Evolutionary conservation across 2,329 filamentous ascomycete species (phyloP), one percentile per base, ranked within the genome.

Genomic region (Monilinia laxa): DNA sequence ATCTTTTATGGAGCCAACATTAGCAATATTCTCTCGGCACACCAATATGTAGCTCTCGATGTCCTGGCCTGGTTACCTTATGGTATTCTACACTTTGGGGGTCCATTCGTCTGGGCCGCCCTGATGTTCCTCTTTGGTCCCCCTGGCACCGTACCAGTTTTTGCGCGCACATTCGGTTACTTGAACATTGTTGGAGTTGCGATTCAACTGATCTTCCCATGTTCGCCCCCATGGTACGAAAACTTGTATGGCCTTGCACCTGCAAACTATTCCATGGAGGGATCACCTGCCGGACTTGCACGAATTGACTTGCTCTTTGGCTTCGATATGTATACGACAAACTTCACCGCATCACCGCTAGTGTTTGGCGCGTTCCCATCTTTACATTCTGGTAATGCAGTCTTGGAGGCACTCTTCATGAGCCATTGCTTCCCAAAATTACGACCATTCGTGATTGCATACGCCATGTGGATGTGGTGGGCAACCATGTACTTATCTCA

Each of bases 401-500:
- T 93, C 5, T 84, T 97, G 65, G 92, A 96, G 78, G 93, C 92
- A 28, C 84, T 97, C 20, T 97, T 97, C 82, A 91, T 98, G 88
- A 91, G 90, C 78, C 90, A 96, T 79, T 88, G 91, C 77, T 97
- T 98, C 82, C 94, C 94, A 5, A 87, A 87, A 69, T 85, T 96
- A 71, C 88, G 90, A 71, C 87, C 89, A 16, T 79, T 95, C 64
- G 96, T 96, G 79, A 85, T 93, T 70, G 83, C 85, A 70, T 98
- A 97, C 79, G 90, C 90, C 55, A 85, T 90, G 76, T 97, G 94
- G 94, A 88, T 97, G 74, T 97, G 93, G 91, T 98, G 94, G 93
- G 91, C 93, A 16, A 98, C 94, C 72, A 97, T 98, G 92, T 97
- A 98, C 77, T 86, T 98, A 63, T 96, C 92, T 75, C 94, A 98